These are phyloP conservation scores for Syzygium oleosum DNA, from an alignment of 345 rosid genomes.

Conservation along the genomic window DNA sequence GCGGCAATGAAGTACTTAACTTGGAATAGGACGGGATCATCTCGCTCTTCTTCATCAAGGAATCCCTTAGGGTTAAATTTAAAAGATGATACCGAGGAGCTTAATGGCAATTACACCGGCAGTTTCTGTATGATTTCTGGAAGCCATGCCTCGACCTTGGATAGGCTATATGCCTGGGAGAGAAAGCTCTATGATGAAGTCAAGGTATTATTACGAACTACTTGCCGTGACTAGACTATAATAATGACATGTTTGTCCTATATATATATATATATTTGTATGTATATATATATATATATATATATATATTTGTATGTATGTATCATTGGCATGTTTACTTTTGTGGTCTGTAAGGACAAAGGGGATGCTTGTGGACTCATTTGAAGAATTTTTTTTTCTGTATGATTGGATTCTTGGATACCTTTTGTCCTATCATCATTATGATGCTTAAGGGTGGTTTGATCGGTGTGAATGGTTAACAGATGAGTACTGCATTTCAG, in stretches of 20 bases:
- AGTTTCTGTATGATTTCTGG: slow-evolving; percentile 79
- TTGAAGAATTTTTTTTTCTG: not conserved
- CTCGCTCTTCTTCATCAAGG: slow-evolving; percentile 71
- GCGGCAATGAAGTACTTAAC: slow-evolving; percentile 54
- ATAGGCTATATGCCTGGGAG: slow-evolving; percentile 97
- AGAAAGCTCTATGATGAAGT: slow-evolving; percentile 96
- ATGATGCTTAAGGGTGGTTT: not conserved
- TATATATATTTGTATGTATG: not conserved
- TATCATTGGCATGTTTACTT: not conserved
- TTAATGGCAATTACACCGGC: slow-evolving; percentile 42
- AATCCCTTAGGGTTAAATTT: slow-evolving; percentile 53
- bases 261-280: too few relatives aligned
- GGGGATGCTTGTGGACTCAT: not conserved
- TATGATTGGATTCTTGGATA: not conserved
- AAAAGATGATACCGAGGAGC: slow-evolving; percentile 54
- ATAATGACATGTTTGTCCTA: not conserved
- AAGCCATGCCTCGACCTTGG: slow-evolving; percentile 95
- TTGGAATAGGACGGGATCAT: slow-evolving; percentile 83
- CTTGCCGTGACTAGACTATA: not conserved
- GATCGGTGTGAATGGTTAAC: not conserved
- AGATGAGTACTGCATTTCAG: not conserved
- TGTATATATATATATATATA: too few relatives aligned
- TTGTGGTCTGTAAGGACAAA: not conserved
- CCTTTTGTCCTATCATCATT: not conserved
- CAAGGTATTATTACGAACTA: slow-evolving; percentile 39